Conservation (phyloP, 1,139 yeast species). For the Scheffersomyces cryptocercus region DNA sequence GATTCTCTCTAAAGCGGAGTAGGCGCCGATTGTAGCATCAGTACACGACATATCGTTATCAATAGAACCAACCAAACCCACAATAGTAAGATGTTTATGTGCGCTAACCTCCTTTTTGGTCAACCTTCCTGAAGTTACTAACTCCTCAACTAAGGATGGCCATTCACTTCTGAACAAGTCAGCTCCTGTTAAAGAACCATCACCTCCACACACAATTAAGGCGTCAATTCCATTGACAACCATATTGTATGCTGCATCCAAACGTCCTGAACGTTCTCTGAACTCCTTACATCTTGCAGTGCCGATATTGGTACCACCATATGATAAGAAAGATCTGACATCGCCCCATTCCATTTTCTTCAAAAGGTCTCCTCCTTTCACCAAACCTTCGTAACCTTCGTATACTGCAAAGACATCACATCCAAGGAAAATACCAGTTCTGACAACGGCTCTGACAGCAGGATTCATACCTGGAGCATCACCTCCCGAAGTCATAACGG, state of each 20-base stretch:
- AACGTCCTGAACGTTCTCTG: slow-evolving; percentile 67
- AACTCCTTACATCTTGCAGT: slow-evolving; percentile 76
- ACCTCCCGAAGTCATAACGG: slow-evolving; percentile 87
- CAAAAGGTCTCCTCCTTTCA: slow-evolving; percentile 66
- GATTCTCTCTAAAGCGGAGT: slow-evolving; percentile 73
- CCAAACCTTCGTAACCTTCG: slow-evolving; percentile 80
- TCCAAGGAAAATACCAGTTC: slow-evolving; percentile 70
- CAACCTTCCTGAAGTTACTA: slow-evolving; percentile 50
- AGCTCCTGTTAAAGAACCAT: slow-evolving; percentile 83
- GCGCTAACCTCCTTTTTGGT: slow-evolving; percentile 52
- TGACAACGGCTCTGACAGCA: slow-evolving; percentile 74
- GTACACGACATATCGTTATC: slow-evolving; percentile 85
- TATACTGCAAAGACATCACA: slow-evolving; percentile 73
- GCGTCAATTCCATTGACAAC: slow-evolving; percentile 76
- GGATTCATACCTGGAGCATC: slow-evolving; percentile 90
- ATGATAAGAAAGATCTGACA: slow-evolving; percentile 71
- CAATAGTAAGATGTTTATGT: slow-evolving; percentile 63
- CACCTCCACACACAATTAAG: slow-evolving; percentile 82
- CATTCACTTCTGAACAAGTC: slow-evolving; percentile 77
- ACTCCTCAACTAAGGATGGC: slow-evolving; percentile 70
- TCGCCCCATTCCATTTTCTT: slow-evolving; percentile 74
- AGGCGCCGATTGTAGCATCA: slow-evolving; percentile 82
- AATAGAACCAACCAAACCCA: slow-evolving; percentile 79
- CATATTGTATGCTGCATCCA: slow-evolving; percentile 66
- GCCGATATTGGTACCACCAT: slow-evolving; percentile 82